Percentiles rank a stretch among this genome's conserved stretches.
phyloP scores from a whole-genome alignment of 1,284 basidiomycete genomes.

The Mycosarcoma mackinlayi region DNA sequence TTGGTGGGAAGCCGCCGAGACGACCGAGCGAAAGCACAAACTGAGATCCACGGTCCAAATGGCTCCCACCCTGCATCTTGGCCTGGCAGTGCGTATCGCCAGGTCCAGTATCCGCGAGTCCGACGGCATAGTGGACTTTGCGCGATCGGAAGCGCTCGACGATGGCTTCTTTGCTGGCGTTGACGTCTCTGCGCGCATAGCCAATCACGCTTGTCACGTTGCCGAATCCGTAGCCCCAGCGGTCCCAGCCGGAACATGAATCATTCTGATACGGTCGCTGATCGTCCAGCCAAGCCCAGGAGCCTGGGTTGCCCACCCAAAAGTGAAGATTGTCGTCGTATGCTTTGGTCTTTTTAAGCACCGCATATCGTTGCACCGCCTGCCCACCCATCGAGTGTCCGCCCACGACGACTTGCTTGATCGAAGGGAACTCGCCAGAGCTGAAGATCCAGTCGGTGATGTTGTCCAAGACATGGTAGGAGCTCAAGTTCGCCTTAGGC shows the following conservation, averaged over 20 bases:
- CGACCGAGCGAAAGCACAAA: slow-evolving; percentile 50
- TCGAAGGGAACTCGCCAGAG: slow-evolving; percentile 50
- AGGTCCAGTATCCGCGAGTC: slow-evolving; percentile 57
- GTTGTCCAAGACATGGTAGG: slow-evolving; percentile 57
- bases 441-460: slow-evolving; percentile 56
- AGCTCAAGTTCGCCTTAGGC: slow-evolving; percentile 38
- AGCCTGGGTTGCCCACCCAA: slow-evolving; percentile 66
- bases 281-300: slow-evolving; percentile 56
- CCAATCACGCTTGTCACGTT: slow-evolving; percentile 36
- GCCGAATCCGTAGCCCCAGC: slow-evolving; percentile 60
- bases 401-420: slow-evolving; percentile 62
- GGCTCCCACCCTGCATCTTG: slow-evolving; percentile 58
- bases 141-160: slow-evolving; percentile 52
- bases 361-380: slow-evolving; percentile 55
- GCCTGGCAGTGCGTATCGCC: slow-evolving; percentile 65
- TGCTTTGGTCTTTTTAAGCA: slow-evolving; percentile 55
- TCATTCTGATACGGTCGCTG: slow-evolving; percentile 43
- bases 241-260: slow-evolving; percentile 22
- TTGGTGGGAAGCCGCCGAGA: slow-evolving; percentile 46
- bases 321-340: slow-evolving; percentile 60
- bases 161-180: slow-evolving; percentile 39
- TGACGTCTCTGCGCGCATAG: slow-evolving; percentile 56
- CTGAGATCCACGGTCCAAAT: slow-evolving; percentile 59
- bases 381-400: slow-evolving; percentile 66
- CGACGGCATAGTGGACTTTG: slow-evolving; percentile 55